Evolutionary conservation across 805 yeast species (phyloP).

Genomic region (Myxozyma geophila): DNA sequence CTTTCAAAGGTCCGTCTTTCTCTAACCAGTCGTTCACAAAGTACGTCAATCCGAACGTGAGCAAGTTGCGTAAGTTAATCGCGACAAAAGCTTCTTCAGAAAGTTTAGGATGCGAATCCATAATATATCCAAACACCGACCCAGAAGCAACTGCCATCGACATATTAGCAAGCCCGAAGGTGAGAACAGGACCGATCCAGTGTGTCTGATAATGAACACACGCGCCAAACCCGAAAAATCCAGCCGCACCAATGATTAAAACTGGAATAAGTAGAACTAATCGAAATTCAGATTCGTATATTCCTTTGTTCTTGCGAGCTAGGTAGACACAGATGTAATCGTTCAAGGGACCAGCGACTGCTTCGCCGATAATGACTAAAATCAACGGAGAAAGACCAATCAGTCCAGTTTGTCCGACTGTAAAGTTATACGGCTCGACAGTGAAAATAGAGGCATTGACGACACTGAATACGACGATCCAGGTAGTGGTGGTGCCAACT

Average conservation of each 20-base stretch:
- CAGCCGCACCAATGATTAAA: conserved; percentile 51
- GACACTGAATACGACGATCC: conserved; percentile 67
- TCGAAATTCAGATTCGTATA: conserved; percentile 68
- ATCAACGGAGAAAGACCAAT: conserved; percentile 39
- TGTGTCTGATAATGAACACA: conserved; percentile 45
- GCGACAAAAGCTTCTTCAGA: conserved; percentile 13
- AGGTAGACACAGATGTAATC: conserved; percentile 55
- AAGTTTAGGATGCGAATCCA: conserved; percentile 11
- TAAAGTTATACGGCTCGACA: conserved; percentile 44
- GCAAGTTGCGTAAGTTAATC: conserved; percentile 10
- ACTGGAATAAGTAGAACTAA: conserved; percentile 59
- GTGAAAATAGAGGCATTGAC: conserved; percentile 57
- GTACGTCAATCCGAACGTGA: conserved; percentile 6
- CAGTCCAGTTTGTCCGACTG: conserved; percentile 32
- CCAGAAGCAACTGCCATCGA: conserved; percentile 8
- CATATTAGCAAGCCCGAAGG: conserved; percentile 10
- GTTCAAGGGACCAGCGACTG: conserved; percentile 56
- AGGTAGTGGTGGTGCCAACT: conserved; percentile 58
- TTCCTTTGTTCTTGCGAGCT: conserved; percentile 55
- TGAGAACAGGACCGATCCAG: conserved; percentile 10
- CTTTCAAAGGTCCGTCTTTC: neutral
- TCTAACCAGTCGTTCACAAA: conserved; percentile 17
- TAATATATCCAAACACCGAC: conserved; percentile 10
- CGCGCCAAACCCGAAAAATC: conserved; percentile 71
- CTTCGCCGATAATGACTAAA: conserved; percentile 63